These are phyloP conservation scores for Alisma plantagoaquatica DNA, from an alignment of 106 monocot species.

Conservation along the genomic window DNA sequence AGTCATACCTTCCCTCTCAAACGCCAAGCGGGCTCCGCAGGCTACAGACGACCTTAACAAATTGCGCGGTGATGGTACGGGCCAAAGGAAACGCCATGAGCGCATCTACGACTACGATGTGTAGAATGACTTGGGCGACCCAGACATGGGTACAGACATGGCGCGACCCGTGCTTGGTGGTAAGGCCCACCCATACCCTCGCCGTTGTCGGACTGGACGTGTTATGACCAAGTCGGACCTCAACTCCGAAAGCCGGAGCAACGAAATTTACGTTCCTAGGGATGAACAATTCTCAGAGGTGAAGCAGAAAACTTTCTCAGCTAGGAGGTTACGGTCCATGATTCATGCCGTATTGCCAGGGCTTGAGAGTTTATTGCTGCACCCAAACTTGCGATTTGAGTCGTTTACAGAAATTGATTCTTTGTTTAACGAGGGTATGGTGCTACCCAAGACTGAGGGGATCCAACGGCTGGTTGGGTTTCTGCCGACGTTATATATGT, in stretches of 20 bases:
- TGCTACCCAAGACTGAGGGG: slow-evolving; percentile 7
- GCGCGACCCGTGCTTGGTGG: slow-evolving; percentile 51
- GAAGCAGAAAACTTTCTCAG: slow-evolving; percentile 50
- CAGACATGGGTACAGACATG: slow-evolving; percentile 38
- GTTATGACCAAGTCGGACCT: slow-evolving; percentile 9
- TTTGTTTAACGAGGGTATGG: slow-evolving; percentile 30
- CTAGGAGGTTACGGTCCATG: slow-evolving; percentile 44
- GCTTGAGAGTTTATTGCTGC: slow-evolving; percentile 18
- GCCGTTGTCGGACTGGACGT: slow-evolving; percentile 59
- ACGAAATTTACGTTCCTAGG: slow-evolving; percentile 67
- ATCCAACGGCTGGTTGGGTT: not conserved
- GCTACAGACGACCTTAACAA: slow-evolving; percentile 48
- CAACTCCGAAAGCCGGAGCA: no score
- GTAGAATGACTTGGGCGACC: slow-evolving; percentile 70
- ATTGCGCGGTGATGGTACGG: slow-evolving; percentile 63
- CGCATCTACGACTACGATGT: slow-evolving; percentile 57
- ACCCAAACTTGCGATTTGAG: slow-evolving; percentile 31
- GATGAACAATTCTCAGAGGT: slow-evolving; percentile 82
- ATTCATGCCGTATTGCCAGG: slow-evolving; percentile 58
- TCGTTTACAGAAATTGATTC: slow-evolving; percentile 45
- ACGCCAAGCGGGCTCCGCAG: slow-evolving; percentile 65
- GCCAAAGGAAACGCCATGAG: slow-evolving; percentile 44
- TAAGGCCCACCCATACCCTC: slow-evolving; percentile 43
- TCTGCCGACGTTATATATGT: slow-evolving; percentile 18
- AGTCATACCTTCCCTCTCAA: slow-evolving; percentile 82